These are phyloP conservation scores for Neltuma alba DNA, from an alignment of 306 rosid genomes.

Conservation along the genomic window DNA sequence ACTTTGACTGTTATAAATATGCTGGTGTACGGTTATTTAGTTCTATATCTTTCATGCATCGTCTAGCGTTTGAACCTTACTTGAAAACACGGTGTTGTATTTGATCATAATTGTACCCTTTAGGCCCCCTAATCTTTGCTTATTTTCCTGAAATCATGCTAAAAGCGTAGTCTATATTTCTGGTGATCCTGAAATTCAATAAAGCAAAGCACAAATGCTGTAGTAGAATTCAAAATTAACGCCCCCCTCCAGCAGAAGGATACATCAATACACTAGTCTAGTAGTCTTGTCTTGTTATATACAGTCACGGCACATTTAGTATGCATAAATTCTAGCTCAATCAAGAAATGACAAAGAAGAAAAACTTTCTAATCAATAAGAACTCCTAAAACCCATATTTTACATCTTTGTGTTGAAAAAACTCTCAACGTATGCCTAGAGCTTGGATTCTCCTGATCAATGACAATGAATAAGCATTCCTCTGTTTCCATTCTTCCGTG, in stretches of 20 bases:
- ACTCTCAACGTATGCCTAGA: conserved; percentile 80
- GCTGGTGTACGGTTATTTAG: background rate
- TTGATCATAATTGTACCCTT: background rate
- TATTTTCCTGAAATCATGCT: background rate
- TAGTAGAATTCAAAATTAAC: conserved; percentile 12
- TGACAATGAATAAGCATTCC: conserved; percentile 62
- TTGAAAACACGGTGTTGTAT: background rate
- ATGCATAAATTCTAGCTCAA: conserved; percentile 29
- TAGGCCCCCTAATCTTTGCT: conserved; percentile 2
- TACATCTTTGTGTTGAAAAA: background rate
- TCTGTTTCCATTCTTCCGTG: conserved; percentile 71
- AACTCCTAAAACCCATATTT: conserved; percentile 12
- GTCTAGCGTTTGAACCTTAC: too few relatives aligned
- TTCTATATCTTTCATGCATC: background rate
- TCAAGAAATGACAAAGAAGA: conserved; percentile 24
- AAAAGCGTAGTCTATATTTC: conserved; percentile 7
- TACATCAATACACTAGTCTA: conserved; percentile 34
- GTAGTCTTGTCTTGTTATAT: background rate
- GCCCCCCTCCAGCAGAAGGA: conserved; percentile 27
- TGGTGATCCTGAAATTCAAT: conserved; percentile 18
- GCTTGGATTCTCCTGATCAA: conserved; percentile 83
- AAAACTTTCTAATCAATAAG: conserved; percentile 30
- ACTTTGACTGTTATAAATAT: conserved; percentile 15
- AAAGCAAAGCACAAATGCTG: conserved; percentile 1
- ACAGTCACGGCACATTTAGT: conserved; percentile 28